A percentile compares a stretch with the other conserved stretches of the same genome.
phyloP scores from a whole-genome alignment of 176 grass and related monocot genomes.

The Hsuehochloa calcarea region DNA sequence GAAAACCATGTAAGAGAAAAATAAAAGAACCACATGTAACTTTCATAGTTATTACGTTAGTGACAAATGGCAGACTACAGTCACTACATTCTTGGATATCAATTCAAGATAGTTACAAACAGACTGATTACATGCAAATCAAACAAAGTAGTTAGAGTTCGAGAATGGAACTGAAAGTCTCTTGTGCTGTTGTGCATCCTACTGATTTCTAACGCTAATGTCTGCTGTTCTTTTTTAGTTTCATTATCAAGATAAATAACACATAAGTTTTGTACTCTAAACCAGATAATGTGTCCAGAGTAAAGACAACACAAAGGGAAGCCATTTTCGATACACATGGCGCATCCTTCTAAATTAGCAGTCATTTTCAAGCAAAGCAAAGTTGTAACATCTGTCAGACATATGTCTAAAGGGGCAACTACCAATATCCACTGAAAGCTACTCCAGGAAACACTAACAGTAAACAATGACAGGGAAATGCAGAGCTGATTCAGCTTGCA shows the following conservation, averaged over 20 bases:
- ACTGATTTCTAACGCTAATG: not conserved
- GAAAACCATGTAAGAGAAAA: not conserved
- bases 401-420: not conserved
- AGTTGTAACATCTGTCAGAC: not conserved
- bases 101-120: not conserved
- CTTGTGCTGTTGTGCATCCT: not conserved
- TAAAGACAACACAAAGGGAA: not conserved
- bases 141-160: not conserved
- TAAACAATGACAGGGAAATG: not conserved
- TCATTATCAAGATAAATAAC: not conserved
- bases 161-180: not conserved
- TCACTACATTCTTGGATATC: not conserved
- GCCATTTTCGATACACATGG: not conserved
- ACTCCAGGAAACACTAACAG: not conserved
- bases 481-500: not conserved
- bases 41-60: not conserved
- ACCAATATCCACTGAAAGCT: not conserved
- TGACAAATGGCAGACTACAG: not conserved
- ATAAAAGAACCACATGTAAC: not conserved
- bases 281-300: not conserved
- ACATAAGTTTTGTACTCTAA: not conserved
- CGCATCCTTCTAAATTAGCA: not conserved
- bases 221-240: not conserved
- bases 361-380: slow-evolving; percentile 7
- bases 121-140: not conserved